A percentile compares a stretch with the other conserved stretches of the same genome.
Conservation (phyloP, 2,329 filamentous ascomycete species). For the Cercospora citrullina region DNA sequence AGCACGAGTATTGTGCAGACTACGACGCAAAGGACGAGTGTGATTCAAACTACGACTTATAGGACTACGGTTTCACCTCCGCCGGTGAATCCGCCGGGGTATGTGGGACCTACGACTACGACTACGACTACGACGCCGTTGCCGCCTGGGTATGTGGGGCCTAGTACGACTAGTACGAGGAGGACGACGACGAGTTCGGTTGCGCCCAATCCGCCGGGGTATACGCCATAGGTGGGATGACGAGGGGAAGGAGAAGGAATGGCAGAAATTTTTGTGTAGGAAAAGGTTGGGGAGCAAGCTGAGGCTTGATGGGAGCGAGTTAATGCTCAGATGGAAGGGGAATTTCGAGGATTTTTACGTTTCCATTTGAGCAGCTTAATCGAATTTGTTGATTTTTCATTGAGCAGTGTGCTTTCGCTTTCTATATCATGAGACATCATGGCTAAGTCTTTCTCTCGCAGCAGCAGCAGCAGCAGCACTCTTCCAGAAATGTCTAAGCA, state of each 20-base stretch:
- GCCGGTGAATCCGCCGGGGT: background rate
- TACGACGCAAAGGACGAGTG: background rate
- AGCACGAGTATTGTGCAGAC: conserved; percentile 1
- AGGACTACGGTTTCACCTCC: background rate
- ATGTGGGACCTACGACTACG: background rate
- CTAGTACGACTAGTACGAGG: background rate
- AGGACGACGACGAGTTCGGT: background rate
- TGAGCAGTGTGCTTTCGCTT: too few species aligned
- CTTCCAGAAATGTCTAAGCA: too few species aligned
- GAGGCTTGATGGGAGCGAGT: too few species aligned
- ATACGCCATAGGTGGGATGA: background rate
- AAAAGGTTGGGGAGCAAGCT: too few species aligned
- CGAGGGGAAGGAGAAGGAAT: background rate
- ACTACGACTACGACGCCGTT: conserved; percentile 1
- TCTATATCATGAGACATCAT: too few species aligned
- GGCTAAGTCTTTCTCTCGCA: too few species aligned
- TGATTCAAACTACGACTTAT: background rate
- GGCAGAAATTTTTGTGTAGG: too few species aligned
- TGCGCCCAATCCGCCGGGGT: background rate
- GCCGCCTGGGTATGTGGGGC: background rate
- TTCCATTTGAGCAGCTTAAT: background rate
- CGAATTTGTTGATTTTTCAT: background rate
- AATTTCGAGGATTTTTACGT: too few species aligned
- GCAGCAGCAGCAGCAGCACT: too few species aligned
- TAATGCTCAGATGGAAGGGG: too few species aligned